phyloP scores from a whole-genome alignment of 495 filamentous ascomycete genomes.

The Podospora tetraspora region DNA sequence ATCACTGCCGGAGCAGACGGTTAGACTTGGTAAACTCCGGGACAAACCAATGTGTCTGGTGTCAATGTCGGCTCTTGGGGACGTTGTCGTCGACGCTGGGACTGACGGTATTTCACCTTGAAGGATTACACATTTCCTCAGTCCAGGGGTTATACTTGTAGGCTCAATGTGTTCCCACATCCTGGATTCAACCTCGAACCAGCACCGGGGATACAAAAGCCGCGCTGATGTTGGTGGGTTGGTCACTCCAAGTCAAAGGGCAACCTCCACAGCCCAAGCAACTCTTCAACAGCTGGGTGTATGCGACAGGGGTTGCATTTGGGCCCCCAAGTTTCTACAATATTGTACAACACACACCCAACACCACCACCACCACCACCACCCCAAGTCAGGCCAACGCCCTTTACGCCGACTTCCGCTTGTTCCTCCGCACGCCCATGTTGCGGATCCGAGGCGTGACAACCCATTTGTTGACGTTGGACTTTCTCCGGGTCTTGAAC shows the following conservation, averaged over 20 bases:
- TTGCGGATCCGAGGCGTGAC: constrained; percentile 69
- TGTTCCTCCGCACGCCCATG: constrained; percentile 63
- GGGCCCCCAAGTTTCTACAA: constrained; percentile 16
- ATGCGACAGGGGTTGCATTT: not conserved
- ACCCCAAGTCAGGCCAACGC: constrained; percentile 7
- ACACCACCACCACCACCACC: constrained; percentile 8
- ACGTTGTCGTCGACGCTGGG: not conserved
- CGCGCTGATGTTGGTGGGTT: not conserved
- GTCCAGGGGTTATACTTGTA: not conserved
- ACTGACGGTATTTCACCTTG: not conserved
- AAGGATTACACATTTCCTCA: not conserved
- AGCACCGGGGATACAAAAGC: not conserved
- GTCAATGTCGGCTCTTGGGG: not conserved
- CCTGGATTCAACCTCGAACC: not conserved
- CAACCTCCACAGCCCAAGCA: not conserved
- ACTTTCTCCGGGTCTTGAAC: constrained; percentile 79
- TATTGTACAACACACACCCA: constrained; percentile 30
- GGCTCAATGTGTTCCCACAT: not conserved
- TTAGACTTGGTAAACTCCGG: not conserved
- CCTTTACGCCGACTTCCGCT: constrained; percentile 33
- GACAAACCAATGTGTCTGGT: not conserved
- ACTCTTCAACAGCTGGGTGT: not conserved
- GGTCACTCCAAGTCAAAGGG: not conserved
- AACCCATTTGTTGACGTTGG: constrained; percentile 77
- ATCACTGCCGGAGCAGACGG: not conserved